Conservation (phyloP, 805 yeast species). For the Priceomyces melissophilus region DNA sequence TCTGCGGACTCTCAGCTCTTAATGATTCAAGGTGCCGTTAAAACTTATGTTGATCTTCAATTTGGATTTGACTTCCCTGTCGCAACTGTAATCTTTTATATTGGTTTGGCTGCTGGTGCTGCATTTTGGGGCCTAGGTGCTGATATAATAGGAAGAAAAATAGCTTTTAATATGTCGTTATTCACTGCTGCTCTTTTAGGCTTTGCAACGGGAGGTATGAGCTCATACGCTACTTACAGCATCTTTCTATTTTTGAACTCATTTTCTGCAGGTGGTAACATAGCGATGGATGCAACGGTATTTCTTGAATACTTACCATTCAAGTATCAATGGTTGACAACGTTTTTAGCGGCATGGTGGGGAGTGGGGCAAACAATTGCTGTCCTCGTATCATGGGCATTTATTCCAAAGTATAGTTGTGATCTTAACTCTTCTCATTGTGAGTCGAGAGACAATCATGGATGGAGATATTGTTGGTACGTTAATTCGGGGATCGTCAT, state of each 20-base stretch:
- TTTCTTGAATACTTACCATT: constrained; percentile 26
- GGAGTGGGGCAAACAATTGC: constrained; percentile 58
- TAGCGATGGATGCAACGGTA: constrained; percentile 26
- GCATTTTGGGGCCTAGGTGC: constrained; percentile 56
- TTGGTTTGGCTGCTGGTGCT: constrained; percentile 51
- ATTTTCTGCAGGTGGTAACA: constrained; percentile 26
- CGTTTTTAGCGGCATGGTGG: constrained; percentile 52
- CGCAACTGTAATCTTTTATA: constrained; percentile 35
- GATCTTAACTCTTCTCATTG: constrained; percentile 32
- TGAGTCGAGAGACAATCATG: constrained; percentile 45
- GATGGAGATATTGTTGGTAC: constrained; percentile 57
- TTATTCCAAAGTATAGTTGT: constrained; percentile 49
- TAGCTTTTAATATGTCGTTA: constrained; percentile 41
- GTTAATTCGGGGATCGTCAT: constrained; percentile 49
- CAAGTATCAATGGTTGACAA: constrained; percentile 22
- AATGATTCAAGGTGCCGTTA: constrained; percentile 45
- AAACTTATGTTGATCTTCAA: constrained; percentile 46
- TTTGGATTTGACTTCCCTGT: constrained; percentile 43
- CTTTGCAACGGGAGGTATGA: constrained; percentile 24
- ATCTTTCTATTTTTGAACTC: constrained; percentile 19
- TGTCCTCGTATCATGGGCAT: constrained; percentile 51
- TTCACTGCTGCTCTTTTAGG: constrained; percentile 20
- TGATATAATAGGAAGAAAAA: constrained; percentile 51
- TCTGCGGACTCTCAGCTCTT: constrained; percentile 52
- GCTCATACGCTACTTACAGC: constrained; percentile 22